Conservation (phyloP, 2,329 filamentous ascomycete genomes). For the Cladophialophora psammophila region DNA sequence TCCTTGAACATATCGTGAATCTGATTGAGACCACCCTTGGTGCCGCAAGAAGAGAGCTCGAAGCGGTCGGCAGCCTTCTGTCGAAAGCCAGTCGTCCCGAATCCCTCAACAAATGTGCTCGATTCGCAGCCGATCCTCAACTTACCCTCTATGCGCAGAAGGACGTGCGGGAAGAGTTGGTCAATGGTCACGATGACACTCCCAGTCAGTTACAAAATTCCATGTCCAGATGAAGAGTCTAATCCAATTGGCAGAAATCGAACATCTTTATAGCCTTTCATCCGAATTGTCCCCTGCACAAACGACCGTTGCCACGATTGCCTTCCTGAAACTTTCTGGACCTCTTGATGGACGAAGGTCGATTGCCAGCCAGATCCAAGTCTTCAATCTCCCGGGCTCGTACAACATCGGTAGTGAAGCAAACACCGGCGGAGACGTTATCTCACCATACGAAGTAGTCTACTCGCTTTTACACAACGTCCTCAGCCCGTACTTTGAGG, state of each 20-base stretch:
- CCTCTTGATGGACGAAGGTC: conserved; percentile 85
- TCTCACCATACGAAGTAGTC: conserved; percentile 89
- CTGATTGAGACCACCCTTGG: conserved; percentile 77
- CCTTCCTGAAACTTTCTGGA: conserved; percentile 86
- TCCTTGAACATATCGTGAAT: conserved; percentile 75
- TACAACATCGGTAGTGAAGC: conserved; percentile 45
- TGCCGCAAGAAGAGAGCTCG: conserved; percentile 78
- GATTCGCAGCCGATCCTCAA: conserved; percentile 89
- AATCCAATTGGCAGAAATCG: conserved; percentile 37
- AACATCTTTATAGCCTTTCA: conserved; percentile 79
- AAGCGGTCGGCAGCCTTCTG: conserved; percentile 81
- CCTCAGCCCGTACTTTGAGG: conserved; percentile 95
- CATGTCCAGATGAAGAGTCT: conserved; percentile 39
- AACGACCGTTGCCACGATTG: conserved; percentile 83
- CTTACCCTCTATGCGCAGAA: conserved; percentile 88
- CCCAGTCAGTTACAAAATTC: conserved; percentile 32
- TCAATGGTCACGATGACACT: conserved; percentile 45
- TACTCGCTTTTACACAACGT: conserved; percentile 91
- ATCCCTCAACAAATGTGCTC: conserved; percentile 83
- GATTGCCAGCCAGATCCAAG: conserved; percentile 86
- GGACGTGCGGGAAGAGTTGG: conserved; percentile 55
- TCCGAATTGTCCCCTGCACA: conserved; percentile 80
- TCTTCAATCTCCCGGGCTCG: conserved; percentile 88
- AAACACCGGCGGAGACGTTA: conserved; percentile 70
- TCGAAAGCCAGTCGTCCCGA: conserved; percentile 75